Conservation (phyloP, 495 filamentous ascomycete genomes). For the Umbilicaria muhlenbergii region DNA sequence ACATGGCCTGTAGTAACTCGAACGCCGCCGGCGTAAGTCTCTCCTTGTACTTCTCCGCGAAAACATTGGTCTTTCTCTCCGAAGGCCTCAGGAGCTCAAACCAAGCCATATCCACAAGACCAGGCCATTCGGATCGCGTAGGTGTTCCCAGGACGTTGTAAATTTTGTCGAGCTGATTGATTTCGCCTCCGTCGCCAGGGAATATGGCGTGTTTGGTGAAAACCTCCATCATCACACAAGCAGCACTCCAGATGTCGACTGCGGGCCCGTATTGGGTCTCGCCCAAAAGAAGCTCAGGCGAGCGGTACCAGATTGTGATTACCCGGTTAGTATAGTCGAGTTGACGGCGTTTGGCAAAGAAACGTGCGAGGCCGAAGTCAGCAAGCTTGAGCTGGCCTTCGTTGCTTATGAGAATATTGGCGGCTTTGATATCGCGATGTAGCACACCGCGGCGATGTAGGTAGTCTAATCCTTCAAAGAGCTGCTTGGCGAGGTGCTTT, state of each 20-base stretch:
- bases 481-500: conserved; percentile 83
- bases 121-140: conserved; percentile 69
- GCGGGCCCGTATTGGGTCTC: conserved; percentile 90
- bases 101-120: conserved; percentile 85
- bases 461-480: conserved; percentile 90
- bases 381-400: conserved; percentile 81
- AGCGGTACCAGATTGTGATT: conserved; percentile 48
- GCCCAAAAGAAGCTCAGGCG: conserved; percentile 67
- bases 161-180: conserved; percentile 91
- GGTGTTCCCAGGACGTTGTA: conserved; percentile 88
- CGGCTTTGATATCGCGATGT: conserved; percentile 89
- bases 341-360: conserved; percentile 82
- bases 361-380: conserved; percentile 94
- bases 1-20: conserved; percentile 66
- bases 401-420: conserved; percentile 87
- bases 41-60: conserved; percentile 68
- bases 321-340: conserved; percentile 98
- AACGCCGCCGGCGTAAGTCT: conserved; percentile 60
- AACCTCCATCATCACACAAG: conserved; percentile 92
- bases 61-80: conserved; percentile 58
- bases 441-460: conserved; percentile 87
- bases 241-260: conserved; percentile 96
- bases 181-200: conserved; percentile 84
- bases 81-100: conserved; percentile 74
- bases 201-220: conserved; percentile 93